phyloP scores from a whole-genome alignment of 768 basidiomycete genomes.

The Termitomyces sp. region DNA sequence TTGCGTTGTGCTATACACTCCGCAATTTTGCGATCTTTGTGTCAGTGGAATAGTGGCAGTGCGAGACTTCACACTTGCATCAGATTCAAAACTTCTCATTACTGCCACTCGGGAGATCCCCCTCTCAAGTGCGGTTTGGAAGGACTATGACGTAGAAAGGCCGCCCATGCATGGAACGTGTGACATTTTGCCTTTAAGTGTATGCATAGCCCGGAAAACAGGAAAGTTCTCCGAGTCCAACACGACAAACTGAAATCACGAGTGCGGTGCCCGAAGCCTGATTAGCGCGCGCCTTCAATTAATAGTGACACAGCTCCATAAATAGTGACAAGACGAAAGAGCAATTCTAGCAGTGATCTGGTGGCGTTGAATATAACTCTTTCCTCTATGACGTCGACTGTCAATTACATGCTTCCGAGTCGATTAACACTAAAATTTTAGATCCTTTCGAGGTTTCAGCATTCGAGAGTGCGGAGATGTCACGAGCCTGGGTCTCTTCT shows the following conservation, averaged over 20 bases:
- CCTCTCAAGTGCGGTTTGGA: background rate
- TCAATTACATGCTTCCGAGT: background rate
- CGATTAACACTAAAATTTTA: too few relatives aligned
- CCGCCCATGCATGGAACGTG: too few relatives aligned
- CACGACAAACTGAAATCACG: background rate
- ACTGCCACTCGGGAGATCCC: background rate
- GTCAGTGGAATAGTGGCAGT: background rate
- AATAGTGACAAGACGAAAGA: background rate
- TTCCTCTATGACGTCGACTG: background rate
- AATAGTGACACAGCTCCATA: background rate
- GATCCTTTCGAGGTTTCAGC: background rate
- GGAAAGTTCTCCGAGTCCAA: background rate
- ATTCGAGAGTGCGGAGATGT: background rate
- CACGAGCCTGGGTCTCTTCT: background rate
- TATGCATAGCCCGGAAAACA: background rate
- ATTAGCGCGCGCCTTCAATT: background rate
- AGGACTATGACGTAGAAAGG: background rate
- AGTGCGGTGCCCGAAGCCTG: background rate
- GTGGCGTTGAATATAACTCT: background rate
- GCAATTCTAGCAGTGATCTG: background rate
- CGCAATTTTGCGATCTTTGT: background rate
- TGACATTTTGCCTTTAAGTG: too few relatives aligned
- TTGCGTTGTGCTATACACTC: background rate
- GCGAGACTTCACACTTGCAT: background rate
- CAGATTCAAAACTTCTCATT: background rate